Conservation (phyloP, 805 yeast genomes). For the Yarrowia phangngaensis region DNA sequence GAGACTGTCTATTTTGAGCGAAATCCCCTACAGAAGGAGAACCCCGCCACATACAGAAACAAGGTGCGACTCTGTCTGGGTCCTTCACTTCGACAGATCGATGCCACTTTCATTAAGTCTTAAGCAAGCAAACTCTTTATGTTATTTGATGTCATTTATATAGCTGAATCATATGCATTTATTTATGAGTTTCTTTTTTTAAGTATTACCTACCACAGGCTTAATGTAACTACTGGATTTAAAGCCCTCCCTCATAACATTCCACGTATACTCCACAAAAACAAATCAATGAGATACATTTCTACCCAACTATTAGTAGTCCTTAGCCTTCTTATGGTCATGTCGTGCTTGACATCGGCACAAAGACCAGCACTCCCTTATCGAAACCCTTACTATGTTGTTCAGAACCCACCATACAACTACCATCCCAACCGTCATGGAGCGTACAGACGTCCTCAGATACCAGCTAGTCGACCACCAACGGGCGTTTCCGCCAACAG, state of each 20-base stretch:
- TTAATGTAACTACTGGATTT: too few species aligned
- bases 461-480: constrained; percentile 2
- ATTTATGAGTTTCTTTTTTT: not conserved
- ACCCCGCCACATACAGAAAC: constrained; percentile 79
- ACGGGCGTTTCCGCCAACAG: constrained; percentile 8
- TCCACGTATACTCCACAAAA: not conserved
- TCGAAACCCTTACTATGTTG: constrained; percentile 23
- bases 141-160: not conserved
- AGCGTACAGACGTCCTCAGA: constrained; percentile 22
- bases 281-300: constrained; percentile 19
- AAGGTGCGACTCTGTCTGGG: constrained; percentile 72
- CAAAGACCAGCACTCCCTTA: constrained; percentile 18
- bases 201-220: too few species aligned
- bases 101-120: constrained; percentile 63
- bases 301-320: constrained; percentile 13
- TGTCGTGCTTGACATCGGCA: constrained; percentile 6
- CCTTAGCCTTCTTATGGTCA: constrained; percentile 7
- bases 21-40: constrained; percentile 73
- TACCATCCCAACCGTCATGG: constrained; percentile 26
- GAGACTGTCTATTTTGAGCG: constrained; percentile 94
- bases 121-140: too few species aligned
- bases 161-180: constrained; percentile 15
- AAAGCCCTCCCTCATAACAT: not conserved
- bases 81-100: constrained; percentile 73
- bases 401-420: too few species aligned